Base-by-base conservation (phyloP, 2,329 filamentous ascomycete species). In the Diaporthe ilicicola region DNA sequence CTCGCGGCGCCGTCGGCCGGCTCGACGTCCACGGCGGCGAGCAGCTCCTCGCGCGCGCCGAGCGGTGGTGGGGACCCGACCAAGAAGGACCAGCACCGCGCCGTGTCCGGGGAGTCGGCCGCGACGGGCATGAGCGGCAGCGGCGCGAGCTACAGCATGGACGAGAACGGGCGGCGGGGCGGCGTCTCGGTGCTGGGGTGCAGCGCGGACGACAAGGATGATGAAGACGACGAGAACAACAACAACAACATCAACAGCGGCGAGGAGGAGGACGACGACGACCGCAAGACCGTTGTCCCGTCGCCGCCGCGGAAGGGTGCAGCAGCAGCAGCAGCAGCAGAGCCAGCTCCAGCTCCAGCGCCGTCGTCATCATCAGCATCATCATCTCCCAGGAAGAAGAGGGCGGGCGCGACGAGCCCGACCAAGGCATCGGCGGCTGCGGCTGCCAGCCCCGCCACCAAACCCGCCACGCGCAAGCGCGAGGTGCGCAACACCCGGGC, bases 401-500 rank as follows among this genome's bases (percentile, higher is more conserved):
- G 8, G 8, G 1, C 9, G 72, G 72, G 15, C 17, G 48, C 62
- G 48, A 53, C 4, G n/a, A 72, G 76, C 69, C 73, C 77, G 56
- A 77, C 56, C 9, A 62, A 62, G 27, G 56, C 56, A 73, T 62
- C 67, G 34, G 48, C 65, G 29, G 53, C 65, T 48, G 59, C 72
- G 76, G 64, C 78, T 80, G 4, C 77, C 80, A 64, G 59, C 59
- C 59, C 59, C 7, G 59, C 32, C 4, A 34, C 29, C 7, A 64
- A 48, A 12, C 42, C 44, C 0, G n/a, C 29, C n/a, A 27, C 29
- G 0, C 8, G 59, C 84, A 88, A 88, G 77, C 82, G 86, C 51
- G 88, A 84, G 76, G 69, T 65, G 17, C 71, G 71, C 27, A 84
- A 81, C 79, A 87, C n/a, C n/a, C n/a, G 82, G 78, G 84, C 79